phyloP scores from a whole-genome alignment of 768 basidiomycete species.

The Crepidotus variabilis region DNA sequence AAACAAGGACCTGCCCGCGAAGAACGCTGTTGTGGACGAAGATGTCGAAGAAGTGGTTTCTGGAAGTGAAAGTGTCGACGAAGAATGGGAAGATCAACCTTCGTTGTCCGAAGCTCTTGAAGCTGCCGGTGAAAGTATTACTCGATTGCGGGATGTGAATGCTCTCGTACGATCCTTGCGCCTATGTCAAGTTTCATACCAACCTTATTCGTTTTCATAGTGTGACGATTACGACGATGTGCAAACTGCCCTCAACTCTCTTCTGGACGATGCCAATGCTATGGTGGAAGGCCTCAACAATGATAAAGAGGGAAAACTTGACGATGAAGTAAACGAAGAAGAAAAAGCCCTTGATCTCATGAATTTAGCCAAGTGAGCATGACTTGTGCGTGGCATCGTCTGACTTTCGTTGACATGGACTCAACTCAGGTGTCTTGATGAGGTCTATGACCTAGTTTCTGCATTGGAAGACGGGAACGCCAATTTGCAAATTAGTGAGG shows the following conservation, averaged over 20 bases:
- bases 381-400: not conserved
- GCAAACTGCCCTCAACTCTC: not conserved
- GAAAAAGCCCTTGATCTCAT: too few species aligned
- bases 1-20: too few species aligned
- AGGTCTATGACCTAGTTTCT: not conserved
- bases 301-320: too few species aligned
- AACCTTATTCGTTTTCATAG: not conserved
- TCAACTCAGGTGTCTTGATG: not conserved
- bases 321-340: too few species aligned
- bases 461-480: not conserved
- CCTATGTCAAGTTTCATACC: not conserved
- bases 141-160: not conserved
- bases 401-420: not conserved
- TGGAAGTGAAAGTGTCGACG: not conserved
- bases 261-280: too few species aligned
- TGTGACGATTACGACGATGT: not conserved
- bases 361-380: too few species aligned
- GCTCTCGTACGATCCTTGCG: not conserved
- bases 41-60: not conserved
- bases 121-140: not conserved
- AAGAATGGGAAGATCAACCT: not conserved
- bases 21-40: not conserved
- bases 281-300: too few species aligned
- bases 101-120: not conserved
- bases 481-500: not conserved